Conservation (phyloP, 306 rosid species). For the Leucaena leucocephala region DNA sequence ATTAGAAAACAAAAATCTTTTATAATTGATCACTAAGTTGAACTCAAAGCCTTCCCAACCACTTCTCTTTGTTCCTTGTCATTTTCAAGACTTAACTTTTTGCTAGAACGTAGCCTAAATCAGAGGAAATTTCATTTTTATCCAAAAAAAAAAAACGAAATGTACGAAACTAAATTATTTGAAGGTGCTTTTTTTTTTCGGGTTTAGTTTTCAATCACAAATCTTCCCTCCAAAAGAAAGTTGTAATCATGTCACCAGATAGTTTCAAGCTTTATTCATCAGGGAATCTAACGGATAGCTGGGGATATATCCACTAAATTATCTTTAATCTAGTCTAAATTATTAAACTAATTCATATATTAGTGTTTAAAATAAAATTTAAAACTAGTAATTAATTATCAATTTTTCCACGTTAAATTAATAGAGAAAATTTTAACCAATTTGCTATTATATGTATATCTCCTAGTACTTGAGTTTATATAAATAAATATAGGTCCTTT, state of each 20-base stretch:
- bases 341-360: not conserved
- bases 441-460: not conserved
- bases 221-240: not conserved
- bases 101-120: not conserved
- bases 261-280: not conserved
- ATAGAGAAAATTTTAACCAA: not conserved
- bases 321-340: not conserved
- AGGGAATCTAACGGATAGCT: not conserved
- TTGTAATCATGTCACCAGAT: not conserved
- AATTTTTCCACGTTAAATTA: not conserved
- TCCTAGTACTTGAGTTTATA: no score
- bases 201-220: not conserved
- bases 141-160: not conserved
- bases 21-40: not conserved
- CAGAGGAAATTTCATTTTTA: not conserved
- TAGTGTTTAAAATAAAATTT: no score
- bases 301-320: not conserved
- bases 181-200: not conserved
- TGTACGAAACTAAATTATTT: not conserved
- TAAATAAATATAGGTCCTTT: no score
- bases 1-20: not conserved
- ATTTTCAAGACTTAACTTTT: not conserved
- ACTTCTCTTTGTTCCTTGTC: constrained; percentile 9
- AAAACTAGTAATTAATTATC: no score
- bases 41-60: not conserved